Base-by-base conservation (phyloP, 2,329 filamentous ascomycete genomes). In the Cylindrodendrum hubeiense region DNA sequence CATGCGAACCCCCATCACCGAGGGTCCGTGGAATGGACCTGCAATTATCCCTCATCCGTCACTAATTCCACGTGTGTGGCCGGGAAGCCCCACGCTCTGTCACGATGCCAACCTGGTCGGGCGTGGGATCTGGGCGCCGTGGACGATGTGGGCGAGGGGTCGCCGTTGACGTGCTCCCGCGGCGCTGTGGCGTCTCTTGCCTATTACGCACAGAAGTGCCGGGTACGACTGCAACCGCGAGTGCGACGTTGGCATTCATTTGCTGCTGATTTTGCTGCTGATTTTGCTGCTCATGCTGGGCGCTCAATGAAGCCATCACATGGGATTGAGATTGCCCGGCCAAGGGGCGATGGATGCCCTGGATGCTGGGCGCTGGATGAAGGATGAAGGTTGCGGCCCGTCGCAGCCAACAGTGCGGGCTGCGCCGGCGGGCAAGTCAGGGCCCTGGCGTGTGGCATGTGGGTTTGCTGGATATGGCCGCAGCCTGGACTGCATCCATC, bases 61-160 rank as follows among this genome's bases (percentile, higher is more conserved):
- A 17, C 15, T 33, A 41, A 55, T 65, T 53, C 55, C 60, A 69
- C 70, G 68, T 65, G 64, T 60, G 54, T 17, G 50, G n/a, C 52
- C 39, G 43, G 60, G 53, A 56, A 61, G 69, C 69, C 70, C 70
- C 70, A 69, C 65, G 67, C 43, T 57, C 26, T 52, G 54, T 64
- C 60, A 46, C 21, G 53, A 72, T 71, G 55, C 37, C 60, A 50
- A 61, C 51, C 65, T 53, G 66, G 49, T 65, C 15, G 51, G 47
- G 34, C 59, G 71, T 68, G 70, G 70, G 71, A 73, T 71, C n/a
- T n/a, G n/a, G n/a, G n/a, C n/a, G n/a, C n/a, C n/a, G 65, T 44
- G 63, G 34, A 46, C 44, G 43, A 58, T 43, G 54, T 28, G 39
- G 53, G 51, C n/a, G 54, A 30, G 30, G 13, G 43, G 54, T 21